Evolutionary conservation across 768 basidiomycete species (phyloP).

Genomic region (Boletus tylopilopsis): DNA sequence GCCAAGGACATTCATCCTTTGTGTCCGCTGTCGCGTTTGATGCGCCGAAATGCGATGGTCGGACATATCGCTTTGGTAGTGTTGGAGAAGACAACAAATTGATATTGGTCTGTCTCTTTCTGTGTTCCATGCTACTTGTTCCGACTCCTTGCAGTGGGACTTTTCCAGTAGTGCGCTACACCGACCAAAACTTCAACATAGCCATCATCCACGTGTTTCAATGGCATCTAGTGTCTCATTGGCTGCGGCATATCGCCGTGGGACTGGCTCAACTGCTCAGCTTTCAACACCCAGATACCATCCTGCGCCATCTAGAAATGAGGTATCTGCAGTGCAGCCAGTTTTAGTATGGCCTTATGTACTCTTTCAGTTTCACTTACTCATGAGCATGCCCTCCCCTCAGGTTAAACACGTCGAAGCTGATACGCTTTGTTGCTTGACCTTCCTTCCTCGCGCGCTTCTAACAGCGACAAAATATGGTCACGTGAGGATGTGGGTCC

Average conservation of each 20-base stretch:
- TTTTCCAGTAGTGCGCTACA: slow-evolving; percentile 91
- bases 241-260: slow-evolving; percentile 59
- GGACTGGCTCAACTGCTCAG: slow-evolving; percentile 50
- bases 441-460: slow-evolving; percentile 74
- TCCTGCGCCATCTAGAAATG: slow-evolving; percentile 85
- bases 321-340: slow-evolving; percentile 87
- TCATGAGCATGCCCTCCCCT: not conserved
- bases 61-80: slow-evolving; percentile 92
- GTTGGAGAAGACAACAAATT: slow-evolving; percentile 97
- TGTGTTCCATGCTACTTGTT: not conserved
- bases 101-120: slow-evolving; percentile 58
- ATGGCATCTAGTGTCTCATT: slow-evolving; percentile 79
- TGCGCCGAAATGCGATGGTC: slow-evolving; percentile 78
- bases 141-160: slow-evolving; percentile 67
- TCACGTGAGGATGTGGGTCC: slow-evolving; percentile 79
- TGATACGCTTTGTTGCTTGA: slow-evolving; percentile 71
- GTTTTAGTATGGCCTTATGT: slow-evolving; percentile 58
- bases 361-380: not conserved
- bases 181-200: slow-evolving; percentile 72
- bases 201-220: slow-evolving; percentile 71
- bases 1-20: slow-evolving; percentile 96
- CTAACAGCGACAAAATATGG: slow-evolving; percentile 78
- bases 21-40: slow-evolving; percentile 90
- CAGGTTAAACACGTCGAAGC: slow-evolving; percentile 80
- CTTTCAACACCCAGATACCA: slow-evolving; percentile 66